Evolutionary conservation across 2,329 filamentous ascomycete genomes (phyloP).

Genomic region (Metarhizium album): DNA sequence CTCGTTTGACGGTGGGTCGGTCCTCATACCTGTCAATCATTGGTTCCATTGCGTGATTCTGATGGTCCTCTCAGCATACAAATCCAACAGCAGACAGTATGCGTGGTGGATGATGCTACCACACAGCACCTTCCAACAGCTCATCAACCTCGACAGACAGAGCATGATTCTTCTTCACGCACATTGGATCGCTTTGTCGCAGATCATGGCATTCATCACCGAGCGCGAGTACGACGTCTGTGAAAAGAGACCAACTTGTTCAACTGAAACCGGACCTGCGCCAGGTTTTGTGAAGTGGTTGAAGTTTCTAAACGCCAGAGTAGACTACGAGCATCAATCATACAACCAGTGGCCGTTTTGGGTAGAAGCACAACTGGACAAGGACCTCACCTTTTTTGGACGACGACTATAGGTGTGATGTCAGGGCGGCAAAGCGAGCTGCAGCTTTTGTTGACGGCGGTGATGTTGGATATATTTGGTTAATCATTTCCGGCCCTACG

Average conservation of each 20-base stretch:
- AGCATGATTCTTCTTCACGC: slow-evolving; percentile 36
- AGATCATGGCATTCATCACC: slow-evolving; percentile 41
- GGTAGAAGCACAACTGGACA: slow-evolving; percentile 40
- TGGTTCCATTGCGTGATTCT: background rate
- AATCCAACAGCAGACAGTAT: slow-evolving; percentile 38
- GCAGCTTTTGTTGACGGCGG: no score
- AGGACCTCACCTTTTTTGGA: slow-evolving; percentile 36
- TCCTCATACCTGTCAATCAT: background rate
- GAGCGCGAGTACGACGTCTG: slow-evolving; percentile 27
- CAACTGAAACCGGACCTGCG: slow-evolving; percentile 20
- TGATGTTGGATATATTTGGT: background rate
- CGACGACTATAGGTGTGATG: slow-evolving; percentile 9
- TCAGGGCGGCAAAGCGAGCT: background rate
- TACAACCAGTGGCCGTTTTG: slow-evolving; percentile 45
- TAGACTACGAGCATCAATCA: slow-evolving; percentile 31
- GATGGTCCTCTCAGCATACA: slow-evolving; percentile 29
- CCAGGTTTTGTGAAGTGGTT: slow-evolving; percentile 40
- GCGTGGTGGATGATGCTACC: slow-evolving; percentile 48
- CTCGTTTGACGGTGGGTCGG: slow-evolving; percentile 39
- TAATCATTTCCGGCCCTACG: background rate
- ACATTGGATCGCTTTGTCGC: slow-evolving; percentile 45
- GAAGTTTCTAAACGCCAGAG: slow-evolving; percentile 34
- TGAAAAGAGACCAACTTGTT: slow-evolving; percentile 16
- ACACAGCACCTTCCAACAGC: slow-evolving; percentile 37
- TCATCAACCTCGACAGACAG: slow-evolving; percentile 37